Percentiles rank a stretch among this genome's conserved stretches.
Conservation (phyloP, 495 filamentous ascomycete species). For the Penicillium robsamsonii region DNA sequence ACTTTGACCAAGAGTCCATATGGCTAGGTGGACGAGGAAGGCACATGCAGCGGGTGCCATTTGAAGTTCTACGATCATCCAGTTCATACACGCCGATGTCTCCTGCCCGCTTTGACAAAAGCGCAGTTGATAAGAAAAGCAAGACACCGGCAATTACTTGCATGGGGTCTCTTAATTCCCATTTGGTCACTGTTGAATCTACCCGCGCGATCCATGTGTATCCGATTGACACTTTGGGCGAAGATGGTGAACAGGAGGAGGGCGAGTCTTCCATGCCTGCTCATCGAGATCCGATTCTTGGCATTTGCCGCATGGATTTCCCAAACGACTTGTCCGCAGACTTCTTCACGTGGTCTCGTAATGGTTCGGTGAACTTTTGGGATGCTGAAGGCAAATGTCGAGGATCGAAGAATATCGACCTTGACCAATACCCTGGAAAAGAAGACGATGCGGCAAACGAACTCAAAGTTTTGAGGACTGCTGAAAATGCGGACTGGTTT, state of each 20-base stretch:
- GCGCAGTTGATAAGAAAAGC: slow-evolving; percentile 22
- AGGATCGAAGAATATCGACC: slow-evolving; percentile 58
- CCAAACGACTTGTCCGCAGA: slow-evolving; percentile 59
- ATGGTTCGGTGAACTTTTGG: slow-evolving; percentile 81
- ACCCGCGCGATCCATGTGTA: slow-evolving; percentile 70
- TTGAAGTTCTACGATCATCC: slow-evolving; percentile 37
- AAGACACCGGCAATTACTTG: slow-evolving; percentile 52
- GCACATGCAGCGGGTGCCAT: slow-evolving; percentile 36
- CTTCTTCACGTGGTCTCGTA: slow-evolving; percentile 84
- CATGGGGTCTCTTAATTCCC: slow-evolving; percentile 65
- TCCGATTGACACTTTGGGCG: slow-evolving; percentile 29
- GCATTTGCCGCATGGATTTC: slow-evolving; percentile 60
- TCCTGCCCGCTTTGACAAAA: slow-evolving; percentile 24
- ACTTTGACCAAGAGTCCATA: slow-evolving; percentile 47
- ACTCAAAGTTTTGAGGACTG: slow-evolving; percentile 65
- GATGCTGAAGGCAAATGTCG: slow-evolving; percentile 65
- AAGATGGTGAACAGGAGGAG: slow-evolving; percentile 33
- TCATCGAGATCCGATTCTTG: slow-evolving; percentile 75
- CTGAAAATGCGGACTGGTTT: slow-evolving; percentile 59
- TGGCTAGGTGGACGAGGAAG: slow-evolving; percentile 56
- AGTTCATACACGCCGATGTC: slow-evolving; percentile 25
- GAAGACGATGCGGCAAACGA: slow-evolving; percentile 70
- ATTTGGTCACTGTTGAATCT: slow-evolving; percentile 73
- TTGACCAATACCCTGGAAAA: slow-evolving; percentile 60
- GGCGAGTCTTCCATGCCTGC: slow-evolving; percentile 53